Evolutionary conservation across 164 flowering plant species (phyloP), one percentile per base, ranked within the genome.

Genomic region (Dillenia suffruticosa): DNA sequence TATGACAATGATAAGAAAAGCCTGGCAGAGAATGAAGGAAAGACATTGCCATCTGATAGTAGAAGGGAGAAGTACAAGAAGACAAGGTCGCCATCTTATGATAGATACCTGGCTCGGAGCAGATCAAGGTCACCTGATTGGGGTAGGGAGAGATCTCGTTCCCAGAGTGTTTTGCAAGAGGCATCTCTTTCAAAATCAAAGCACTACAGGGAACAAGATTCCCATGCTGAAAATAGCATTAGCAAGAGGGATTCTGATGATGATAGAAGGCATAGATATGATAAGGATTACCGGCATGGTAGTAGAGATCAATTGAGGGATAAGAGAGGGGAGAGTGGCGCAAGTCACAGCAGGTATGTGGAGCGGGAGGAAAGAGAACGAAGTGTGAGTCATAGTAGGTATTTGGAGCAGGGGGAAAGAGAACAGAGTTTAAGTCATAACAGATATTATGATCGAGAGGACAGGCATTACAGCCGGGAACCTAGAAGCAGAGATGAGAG

Each of bases 91-190:
- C 73, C 79, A 15, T 71, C 74, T 56, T 56, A 48, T 58, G 79
- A 71, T 4, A 65, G 57, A 24, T 55, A 62, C 46, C 62, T 13
- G 56, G 77, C 10, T 53, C 74, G 77, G 72, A 68, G 69, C 61
- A 69, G 79, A 61, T 81, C 86, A n/a, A 67, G 70, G 64, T 81
- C 91, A 49, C 69, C 16, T 73, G 86, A 83, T 65, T 72, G 22
- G 65, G 66, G 44, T 3, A 70, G 77, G 70, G 79, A 71, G 17
- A 81, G 81, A 59, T 81, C 87, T 58, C 78, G 68, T 9, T 81
- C 86, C 11, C 77, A 32, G 46, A 83, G 83, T 63, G 40, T 68
- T 63, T 5, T 61, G 2, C 73, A 70, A 51, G 88, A 79, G 43
- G 67, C 67, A 19, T 56, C 66, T 11, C 49, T 16, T 54, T 13